Base-by-base conservation (phyloP, 2,329 filamentous ascomycete species). In the Paraphoma sp. region DNA sequence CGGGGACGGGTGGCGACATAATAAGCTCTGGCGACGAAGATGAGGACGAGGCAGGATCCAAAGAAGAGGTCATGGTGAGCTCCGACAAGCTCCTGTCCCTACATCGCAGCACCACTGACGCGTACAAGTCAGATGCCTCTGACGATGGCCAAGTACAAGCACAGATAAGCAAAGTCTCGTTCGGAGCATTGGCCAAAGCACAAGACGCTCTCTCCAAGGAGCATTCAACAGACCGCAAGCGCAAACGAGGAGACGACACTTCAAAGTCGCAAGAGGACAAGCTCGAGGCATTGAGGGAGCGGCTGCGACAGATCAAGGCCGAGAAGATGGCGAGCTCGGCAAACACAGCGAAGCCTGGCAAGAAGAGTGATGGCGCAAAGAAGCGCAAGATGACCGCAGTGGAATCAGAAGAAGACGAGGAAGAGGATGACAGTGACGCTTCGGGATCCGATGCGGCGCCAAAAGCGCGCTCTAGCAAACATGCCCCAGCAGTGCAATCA, bases 171-270 rank as follows among this genome's bases (percentile, higher is more conserved):
- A 83, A 81, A 58, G 87, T 97, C 63, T 95, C 93, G 23, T 97
- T 98, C 70, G 93, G 93, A 60, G 91, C 91, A n/a, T 82, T 97
- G 41, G 92, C 91, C 62, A 91, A 92, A 81, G 93, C 93, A 1
- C 92, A 96, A 79, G 88, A 88, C 40, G 85, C 87, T 0, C 78
- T 96, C 31, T 63, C 77, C 78, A 76, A 65, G 57, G 62, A 64
- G 44, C 75, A 56, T 51, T 63, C 65, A 10, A 49, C 63, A 1
- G 71, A 57, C 50, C 68, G 73, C 60, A 80, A 79, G 74, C 78
- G 76, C 51, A 82, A 81, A 63, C 73, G 79, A 46, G 76, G 73
- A 16, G 68, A 75, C 12, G 71, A 76, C 11, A 71, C 76, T 12
- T 70, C 72, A 0, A 73, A 66, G 16, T 73, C 78, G 31, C 76